phyloP scores from a whole-genome alignment of 176 grass and related monocot species.

The Musa schizocarpa region DNA sequence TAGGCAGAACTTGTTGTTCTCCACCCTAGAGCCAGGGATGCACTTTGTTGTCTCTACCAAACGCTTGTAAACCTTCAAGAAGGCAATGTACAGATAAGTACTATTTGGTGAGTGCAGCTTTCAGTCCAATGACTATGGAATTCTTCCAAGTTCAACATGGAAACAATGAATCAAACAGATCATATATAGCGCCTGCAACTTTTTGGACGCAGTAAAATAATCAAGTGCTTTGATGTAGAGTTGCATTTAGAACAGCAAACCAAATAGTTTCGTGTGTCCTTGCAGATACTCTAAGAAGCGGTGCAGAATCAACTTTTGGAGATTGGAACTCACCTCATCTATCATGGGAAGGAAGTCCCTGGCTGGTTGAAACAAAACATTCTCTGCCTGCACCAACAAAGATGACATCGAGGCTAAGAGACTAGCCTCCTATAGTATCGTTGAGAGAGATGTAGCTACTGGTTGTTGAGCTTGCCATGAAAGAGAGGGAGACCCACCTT shows the following conservation, averaged over 20 bases:
- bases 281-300: no score
- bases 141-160: background rate
- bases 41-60: conserved; percentile 1
- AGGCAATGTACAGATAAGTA: background rate
- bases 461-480: background rate
- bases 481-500: conserved; percentile 18
- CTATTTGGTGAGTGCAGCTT: background rate
- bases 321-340: conserved; percentile 30
- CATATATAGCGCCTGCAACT: no score
- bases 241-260: no score
- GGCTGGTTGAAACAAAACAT: conserved; percentile 65
- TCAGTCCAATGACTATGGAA: background rate
- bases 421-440: background rate
- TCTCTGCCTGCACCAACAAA: conserved; percentile 9
- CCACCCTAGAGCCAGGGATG: conserved; percentile 5
- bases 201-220: no score
- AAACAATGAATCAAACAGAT: no score
- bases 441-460: background rate
- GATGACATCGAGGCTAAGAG: background rate
- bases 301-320: no score
- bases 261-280: no score
- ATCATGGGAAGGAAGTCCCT: conserved; percentile 65
- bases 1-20: conserved; percentile 17
- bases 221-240: no score
- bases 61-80: background rate